These are phyloP conservation scores for Sicyos baderoa DNA, from an alignment of 306 rosid genomes.

Conservation along the genomic window DNA sequence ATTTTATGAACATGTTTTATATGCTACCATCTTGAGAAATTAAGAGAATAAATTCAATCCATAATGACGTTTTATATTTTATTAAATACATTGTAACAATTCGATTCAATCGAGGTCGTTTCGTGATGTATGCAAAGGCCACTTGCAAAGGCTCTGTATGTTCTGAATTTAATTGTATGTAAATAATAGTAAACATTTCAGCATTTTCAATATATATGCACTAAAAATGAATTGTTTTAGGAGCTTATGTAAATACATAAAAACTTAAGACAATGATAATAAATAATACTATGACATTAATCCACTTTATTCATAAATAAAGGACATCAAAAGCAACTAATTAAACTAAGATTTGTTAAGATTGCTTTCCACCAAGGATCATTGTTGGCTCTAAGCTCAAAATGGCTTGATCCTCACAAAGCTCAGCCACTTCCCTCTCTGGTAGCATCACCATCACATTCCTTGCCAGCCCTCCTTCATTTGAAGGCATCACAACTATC, in stretches of 20 bases:
- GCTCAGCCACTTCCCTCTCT: slow-evolving; percentile 29
- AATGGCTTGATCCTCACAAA: slow-evolving; percentile 37
- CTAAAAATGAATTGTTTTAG: background rate
- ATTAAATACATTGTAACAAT: too few species aligned
- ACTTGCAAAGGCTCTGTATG: too few species aligned
- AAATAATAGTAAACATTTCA: background rate
- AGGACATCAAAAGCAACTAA: background rate
- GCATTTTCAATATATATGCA: background rate
- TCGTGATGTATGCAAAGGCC: too few species aligned
- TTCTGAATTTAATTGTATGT: too few species aligned
- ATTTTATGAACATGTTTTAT: too few species aligned
- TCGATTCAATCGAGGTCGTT: too few species aligned
- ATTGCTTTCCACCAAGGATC: slow-evolving; percentile 23
- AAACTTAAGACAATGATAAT: background rate
- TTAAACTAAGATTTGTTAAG: background rate
- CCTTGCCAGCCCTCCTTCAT: slow-evolving; percentile 45
- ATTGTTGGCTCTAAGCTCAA: slow-evolving; percentile 30
- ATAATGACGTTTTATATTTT: too few species aligned
- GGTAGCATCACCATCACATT: slow-evolving; percentile 43
- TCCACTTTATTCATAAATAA: background rate
- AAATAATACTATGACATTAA: background rate
- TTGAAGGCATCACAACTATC: slow-evolving; percentile 50
- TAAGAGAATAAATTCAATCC: too few species aligned
- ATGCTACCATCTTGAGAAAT: too few species aligned
- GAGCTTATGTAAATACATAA: background rate